Percentiles rank a stretch among this genome's conserved stretches.
phyloP scores from a whole-genome alignment of 768 basidiomycete species.

The Tricholoma flavovirens region DNA sequence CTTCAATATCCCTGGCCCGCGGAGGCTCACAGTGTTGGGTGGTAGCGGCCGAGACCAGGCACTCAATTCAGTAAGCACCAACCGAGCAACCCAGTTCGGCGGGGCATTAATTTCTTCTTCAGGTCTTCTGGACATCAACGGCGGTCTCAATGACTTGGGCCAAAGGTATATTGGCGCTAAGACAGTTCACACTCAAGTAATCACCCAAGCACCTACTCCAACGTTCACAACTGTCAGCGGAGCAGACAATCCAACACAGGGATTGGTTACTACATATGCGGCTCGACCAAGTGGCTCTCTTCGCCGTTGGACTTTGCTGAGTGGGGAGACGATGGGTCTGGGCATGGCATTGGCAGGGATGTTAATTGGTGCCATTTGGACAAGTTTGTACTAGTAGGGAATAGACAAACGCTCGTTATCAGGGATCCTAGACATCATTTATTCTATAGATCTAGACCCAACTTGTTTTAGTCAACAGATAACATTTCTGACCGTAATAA shows the following conservation, averaged over 20 bases:
- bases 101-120: neutral
- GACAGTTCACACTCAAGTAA: conserved; percentile 35
- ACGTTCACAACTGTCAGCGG: conserved; percentile 30
- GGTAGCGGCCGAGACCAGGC: conserved; percentile 35
- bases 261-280: conserved; percentile 31
- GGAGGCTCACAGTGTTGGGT: neutral
- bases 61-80: conserved; percentile 36
- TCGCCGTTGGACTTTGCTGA: conserved; percentile 8
- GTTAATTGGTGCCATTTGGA: conserved; percentile 13
- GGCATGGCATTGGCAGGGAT: conserved; percentile 8
- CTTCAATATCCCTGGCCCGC: neutral
- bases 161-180: conserved; percentile 41
- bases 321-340: conserved; percentile 9
- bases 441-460: no score
- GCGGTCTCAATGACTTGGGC: conserved; percentile 39
- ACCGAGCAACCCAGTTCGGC: neutral
- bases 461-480: neutral
- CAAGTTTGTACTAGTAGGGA: conserved; percentile 7
- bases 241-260: conserved; percentile 30
- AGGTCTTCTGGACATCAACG: conserved; percentile 42
- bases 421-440: neutral
- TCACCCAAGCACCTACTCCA: conserved; percentile 21
- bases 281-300: conserved; percentile 16
- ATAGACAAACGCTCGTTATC: neutral
- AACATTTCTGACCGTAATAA: neutral